phyloP scores from a whole-genome alignment of 345 rosid species.

The Ricinus communis region DNA sequence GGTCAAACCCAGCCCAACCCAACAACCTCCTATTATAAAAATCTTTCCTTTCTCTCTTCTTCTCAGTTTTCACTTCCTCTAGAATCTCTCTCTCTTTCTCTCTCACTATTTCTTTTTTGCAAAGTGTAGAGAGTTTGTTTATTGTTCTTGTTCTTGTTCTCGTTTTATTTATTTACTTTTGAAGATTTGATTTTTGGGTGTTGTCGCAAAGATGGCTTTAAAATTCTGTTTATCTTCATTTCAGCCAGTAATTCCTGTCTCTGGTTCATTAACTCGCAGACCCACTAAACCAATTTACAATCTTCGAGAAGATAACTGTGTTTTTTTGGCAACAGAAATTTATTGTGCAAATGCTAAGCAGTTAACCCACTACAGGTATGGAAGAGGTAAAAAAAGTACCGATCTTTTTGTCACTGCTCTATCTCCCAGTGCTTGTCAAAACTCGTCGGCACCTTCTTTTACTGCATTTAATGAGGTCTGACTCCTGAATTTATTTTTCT shows the following conservation, averaged over 20 bases:
- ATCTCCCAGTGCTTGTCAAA: slow-evolving; percentile 34
- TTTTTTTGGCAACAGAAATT: slow-evolving; percentile 1
- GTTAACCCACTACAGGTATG: neutral
- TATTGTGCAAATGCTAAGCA: neutral
- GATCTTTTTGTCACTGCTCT: slow-evolving; percentile 26
- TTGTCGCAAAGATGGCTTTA: neutral
- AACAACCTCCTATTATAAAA: neutral
- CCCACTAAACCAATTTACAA: neutral
- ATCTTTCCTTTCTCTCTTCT: neutral
- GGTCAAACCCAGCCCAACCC: neutral
- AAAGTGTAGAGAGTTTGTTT: too few species aligned
- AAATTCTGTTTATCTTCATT: neutral
- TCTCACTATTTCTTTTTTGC: neutral
- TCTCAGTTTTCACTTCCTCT: neutral
- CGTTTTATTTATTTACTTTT: too few species aligned
- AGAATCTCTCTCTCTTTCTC: neutral
- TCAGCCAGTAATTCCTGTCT: neutral
- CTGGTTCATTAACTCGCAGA: neutral
- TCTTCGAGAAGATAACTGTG: neutral
- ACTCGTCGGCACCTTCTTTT: slow-evolving; percentile 22
- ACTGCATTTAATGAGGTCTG: slow-evolving; percentile 51
- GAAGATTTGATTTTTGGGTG: neutral
- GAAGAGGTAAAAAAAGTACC: neutral
- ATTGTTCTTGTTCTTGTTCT: neutral
- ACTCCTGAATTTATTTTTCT: neutral